phyloP scores from a whole-genome alignment of 1,284 basidiomycete species.

The Vanrija sp. region DNA sequence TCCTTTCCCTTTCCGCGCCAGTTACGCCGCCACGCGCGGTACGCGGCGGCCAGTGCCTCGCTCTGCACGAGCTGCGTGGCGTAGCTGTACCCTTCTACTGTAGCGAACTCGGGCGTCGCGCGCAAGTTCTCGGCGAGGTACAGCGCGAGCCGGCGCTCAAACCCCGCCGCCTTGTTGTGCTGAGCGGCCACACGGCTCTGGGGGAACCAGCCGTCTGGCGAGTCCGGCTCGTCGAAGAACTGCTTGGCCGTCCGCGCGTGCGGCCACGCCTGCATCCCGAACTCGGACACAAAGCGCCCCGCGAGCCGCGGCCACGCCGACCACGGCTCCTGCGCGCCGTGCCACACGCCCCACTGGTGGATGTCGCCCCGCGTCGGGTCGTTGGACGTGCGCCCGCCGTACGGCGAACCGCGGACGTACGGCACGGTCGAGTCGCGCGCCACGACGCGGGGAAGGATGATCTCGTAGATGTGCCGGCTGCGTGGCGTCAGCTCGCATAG shows the following conservation, averaged over 20 bases:
- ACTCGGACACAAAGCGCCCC: constrained; percentile 62
- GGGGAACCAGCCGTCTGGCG: constrained; percentile 56
- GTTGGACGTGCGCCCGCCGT: constrained; percentile 68
- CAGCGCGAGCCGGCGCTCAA: constrained; percentile 75
- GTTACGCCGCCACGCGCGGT: constrained; percentile 66
- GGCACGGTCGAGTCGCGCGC: constrained; percentile 58
- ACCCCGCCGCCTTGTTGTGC: constrained; percentile 82
- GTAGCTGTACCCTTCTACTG: constrained; percentile 58
- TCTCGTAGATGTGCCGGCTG: constrained; percentile 70
- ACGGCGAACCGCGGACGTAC: constrained; percentile 76
- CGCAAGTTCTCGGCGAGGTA: constrained; percentile 81
- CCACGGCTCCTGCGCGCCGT: constrained; percentile 71
- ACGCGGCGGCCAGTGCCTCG: constrained; percentile 67
- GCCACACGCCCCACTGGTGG: constrained; percentile 87
- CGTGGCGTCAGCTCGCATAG: background rate
- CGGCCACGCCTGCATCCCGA: background rate
- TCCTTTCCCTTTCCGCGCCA: constrained; percentile 63
- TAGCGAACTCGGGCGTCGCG: constrained; percentile 79
- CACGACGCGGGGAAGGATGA: constrained; percentile 66
- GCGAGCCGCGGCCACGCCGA: constrained; percentile 75
- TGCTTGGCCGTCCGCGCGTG: background rate
- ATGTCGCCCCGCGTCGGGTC: constrained; percentile 70
- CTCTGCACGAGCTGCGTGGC: constrained; percentile 79
- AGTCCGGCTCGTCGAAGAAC: background rate
- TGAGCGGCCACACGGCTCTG: constrained; percentile 73